Evolutionary conservation across 169 alveolate species (phyloP), one percentile per base, ranked within the genome.

Genomic region (Plasmodium vinckei): DNA sequence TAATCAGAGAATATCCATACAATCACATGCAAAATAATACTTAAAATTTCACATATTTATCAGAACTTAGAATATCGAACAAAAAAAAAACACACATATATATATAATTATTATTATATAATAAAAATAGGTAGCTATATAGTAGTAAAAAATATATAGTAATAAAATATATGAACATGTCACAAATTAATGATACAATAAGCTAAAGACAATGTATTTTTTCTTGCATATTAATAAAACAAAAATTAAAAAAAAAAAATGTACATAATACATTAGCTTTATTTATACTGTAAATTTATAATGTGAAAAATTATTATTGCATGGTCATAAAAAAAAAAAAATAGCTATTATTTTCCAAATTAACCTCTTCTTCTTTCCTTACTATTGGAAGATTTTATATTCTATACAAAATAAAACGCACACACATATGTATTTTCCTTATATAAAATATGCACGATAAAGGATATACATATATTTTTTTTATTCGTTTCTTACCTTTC

Each of bases 301-400:
- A 61, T 25, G 13, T 61, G 13, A 57, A 57, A 15, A 17, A 19
- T 57, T n/a, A 57, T 4, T 57, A 19, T 19, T 17, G 25, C 65
- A 57, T 57, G 13, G 13, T 27, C 51, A 25, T 27, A 5, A 27
- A 25, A 25, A 25, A 63, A 57, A 63, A 63, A 61, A 61, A 23
- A 7, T 63, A 9, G 61, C 60, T 72, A 25, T 15, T 15, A 9
- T 33, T 61, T 19, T 56, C 57, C 19, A 23, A 23, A 1, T 72
- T 42, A 63, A 33, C 19, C 17, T 47, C 15, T 72, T 56, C 49
- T 72, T 63, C 53, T 72, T 72, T 57, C 87, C 67, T 72, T 72
- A 23, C 9, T 57, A 42, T 23, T 72, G 21, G 87, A 10, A 61
- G 60, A 10, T 56, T 56, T 72, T 9, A 39, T 2, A 17, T 56